Evolutionary conservation across 129 eudicot genomes (phyloP).

Genomic region (Ambrosia trifida): DNA sequence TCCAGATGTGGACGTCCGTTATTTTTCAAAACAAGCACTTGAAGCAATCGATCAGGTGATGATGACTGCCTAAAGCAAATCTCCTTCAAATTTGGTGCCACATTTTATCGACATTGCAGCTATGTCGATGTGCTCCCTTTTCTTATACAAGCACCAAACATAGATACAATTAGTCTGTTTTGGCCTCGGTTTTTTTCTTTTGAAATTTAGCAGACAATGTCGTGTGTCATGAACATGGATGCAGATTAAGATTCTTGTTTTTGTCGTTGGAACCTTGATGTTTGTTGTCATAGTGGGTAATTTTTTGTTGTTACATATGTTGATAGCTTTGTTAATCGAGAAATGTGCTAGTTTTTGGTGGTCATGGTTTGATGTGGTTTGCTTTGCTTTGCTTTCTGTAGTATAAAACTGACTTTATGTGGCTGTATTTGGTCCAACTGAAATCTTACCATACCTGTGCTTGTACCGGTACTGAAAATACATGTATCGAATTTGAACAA

Average conservation of each 20-base stretch:
- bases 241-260: constrained; percentile 27
- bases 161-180: constrained; percentile 28
- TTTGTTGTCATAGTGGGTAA: constrained; percentile 11
- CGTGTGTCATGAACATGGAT: constrained; percentile 20
- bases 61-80: constrained; percentile 66
- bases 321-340: constrained; percentile 10
- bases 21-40: constrained; percentile 86
- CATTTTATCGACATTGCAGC: constrained; percentile 18
- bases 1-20: constrained; percentile 98
- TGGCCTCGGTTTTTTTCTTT: neutral
- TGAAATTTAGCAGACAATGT: constrained; percentile 11
- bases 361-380: neutral
- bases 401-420: neutral
- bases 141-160: constrained; percentile 22
- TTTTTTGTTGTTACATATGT: neutral
- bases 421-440: too few species aligned
- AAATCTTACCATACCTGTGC: too few species aligned
- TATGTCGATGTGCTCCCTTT: constrained; percentile 17
- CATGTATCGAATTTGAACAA: too few species aligned
- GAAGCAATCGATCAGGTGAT: constrained; percentile 83
- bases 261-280: neutral
- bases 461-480: too few species aligned
- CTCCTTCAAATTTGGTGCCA: constrained; percentile 9
- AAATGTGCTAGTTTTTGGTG: neutral
- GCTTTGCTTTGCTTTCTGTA: constrained; percentile 14